Evolutionary conservation across 371 early-diverging fungal species (phyloP).

Genomic region (Rhizopus delemar): DNA sequence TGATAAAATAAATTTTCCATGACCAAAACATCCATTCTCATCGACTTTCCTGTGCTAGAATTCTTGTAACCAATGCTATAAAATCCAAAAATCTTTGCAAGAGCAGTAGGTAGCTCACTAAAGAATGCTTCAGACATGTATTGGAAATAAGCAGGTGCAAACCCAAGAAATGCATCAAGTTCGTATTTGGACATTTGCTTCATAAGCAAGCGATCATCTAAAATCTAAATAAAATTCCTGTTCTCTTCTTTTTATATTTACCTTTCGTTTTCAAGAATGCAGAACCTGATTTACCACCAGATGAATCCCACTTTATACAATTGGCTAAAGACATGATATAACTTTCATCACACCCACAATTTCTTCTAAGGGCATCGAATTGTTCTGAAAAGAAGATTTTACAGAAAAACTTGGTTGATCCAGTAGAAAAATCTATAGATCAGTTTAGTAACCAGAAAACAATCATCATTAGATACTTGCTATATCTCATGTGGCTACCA

Average conservation of each 20-base stretch:
- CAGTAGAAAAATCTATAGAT: constrained; percentile 67
- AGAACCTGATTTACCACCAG: constrained; percentile 93
- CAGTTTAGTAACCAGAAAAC: not conserved
- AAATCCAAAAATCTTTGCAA: constrained; percentile 95
- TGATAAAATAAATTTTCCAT: constrained; percentile 97
- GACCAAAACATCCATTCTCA: constrained; percentile 89
- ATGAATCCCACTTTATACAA: constrained; percentile 83
- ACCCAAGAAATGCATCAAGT: constrained; percentile 86
- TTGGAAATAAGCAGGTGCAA: constrained; percentile 94
- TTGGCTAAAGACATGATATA: constrained; percentile 86
- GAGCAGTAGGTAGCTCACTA: constrained; percentile 82
- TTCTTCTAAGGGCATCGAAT: constrained; percentile 88
- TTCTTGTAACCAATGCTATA: constrained; percentile 90
- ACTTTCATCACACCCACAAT: constrained; percentile 81
- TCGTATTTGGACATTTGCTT: constrained; percentile 91
- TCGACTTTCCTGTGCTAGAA: constrained; percentile 74
- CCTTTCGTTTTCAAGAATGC: constrained; percentile 87
- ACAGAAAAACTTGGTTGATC: constrained; percentile 78
- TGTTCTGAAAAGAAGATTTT: constrained; percentile 93
- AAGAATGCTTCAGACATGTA: constrained; percentile 88
- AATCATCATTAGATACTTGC: constrained; percentile 35
- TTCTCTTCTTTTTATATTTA: not conserved
- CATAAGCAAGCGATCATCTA: constrained; percentile 90
- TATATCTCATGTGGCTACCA: constrained; percentile 71
- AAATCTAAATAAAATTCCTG: not conserved